These are phyloP conservation scores for Anthracocystis walkeri DNA, from an alignment of 1,284 basidiomycete genomes.

Conservation along the genomic window DNA sequence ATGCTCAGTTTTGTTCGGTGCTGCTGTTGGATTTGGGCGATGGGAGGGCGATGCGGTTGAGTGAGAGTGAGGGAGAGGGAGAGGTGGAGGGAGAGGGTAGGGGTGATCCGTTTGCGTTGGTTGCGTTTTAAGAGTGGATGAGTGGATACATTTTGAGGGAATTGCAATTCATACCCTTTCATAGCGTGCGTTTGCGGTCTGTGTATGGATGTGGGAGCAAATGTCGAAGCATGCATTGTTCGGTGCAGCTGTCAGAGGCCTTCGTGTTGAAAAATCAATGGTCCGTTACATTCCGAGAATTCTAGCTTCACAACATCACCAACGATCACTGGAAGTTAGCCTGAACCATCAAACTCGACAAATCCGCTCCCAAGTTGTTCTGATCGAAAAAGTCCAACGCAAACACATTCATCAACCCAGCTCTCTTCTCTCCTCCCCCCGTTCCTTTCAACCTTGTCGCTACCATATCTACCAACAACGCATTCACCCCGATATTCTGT, in stretches of 20 bases:
- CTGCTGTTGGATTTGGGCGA: conserved; percentile 36
- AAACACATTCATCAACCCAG: conserved; percentile 39
- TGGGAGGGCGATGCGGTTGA: conserved; percentile 30
- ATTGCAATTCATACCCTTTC: conserved; percentile 4
- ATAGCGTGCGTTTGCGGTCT: not conserved
- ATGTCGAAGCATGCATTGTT: no score
- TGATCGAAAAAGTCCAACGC: conserved; percentile 58
- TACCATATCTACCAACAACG: conserved; percentile 31
- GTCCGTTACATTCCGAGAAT: no score
- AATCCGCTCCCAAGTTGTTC: conserved; percentile 22
- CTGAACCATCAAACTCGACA: conserved; percentile 43
- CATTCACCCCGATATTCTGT: conserved; percentile 34
- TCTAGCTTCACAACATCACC: no score
- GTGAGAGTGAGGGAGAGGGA: conserved; percentile 10
- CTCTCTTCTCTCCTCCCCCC: not conserved
- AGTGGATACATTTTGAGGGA: not conserved
- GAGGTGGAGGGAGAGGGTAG: not conserved
- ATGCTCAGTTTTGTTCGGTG: conserved; percentile 36
- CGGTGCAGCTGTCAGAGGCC: no score
- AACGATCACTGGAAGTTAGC: conserved; percentile 48
- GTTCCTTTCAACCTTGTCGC: conserved; percentile 16
- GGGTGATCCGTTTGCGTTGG: conserved; percentile 16
- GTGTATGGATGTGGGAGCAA: not conserved
- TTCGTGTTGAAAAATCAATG: no score
- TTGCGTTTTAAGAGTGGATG: conserved; percentile 5